Percentiles rank a stretch among this genome's conserved stretches.
Conservation (phyloP, 2,329 filamentous ascomycete species). For the Penicillium sp. region DNA sequence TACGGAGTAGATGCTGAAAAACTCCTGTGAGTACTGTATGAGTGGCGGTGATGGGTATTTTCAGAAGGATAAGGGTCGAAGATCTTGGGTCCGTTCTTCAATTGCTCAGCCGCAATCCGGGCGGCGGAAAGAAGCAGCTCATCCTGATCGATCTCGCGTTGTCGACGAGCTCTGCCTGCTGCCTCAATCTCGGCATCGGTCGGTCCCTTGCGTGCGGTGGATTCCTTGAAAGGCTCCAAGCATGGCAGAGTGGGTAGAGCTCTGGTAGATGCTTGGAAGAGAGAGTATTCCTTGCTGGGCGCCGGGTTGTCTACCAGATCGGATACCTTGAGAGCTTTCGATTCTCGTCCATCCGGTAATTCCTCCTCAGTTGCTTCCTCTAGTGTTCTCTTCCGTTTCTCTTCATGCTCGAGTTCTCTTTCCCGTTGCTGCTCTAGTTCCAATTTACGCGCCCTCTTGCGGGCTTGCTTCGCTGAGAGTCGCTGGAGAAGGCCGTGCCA, state of each 20-base stretch:
- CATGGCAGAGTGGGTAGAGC: conserved; percentile 37
- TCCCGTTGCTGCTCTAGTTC: neutral
- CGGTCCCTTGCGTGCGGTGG: conserved; percentile 26
- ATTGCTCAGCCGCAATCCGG: conserved; percentile 42
- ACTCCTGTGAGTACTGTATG: conserved; percentile 30
- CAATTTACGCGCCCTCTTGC: neutral
- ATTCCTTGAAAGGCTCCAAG: conserved; percentile 22
- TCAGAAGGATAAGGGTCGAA: conserved; percentile 12
- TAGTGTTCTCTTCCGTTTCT: conserved; percentile 30
- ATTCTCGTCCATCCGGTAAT: conserved; percentile 12
- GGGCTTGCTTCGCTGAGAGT: conserved; percentile 24
- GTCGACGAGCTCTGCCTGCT: conserved; percentile 16
- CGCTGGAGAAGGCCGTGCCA: conserved; percentile 8
- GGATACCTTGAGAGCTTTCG: conserved; percentile 28
- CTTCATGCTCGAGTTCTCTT: neutral
- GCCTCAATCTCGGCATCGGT: conserved; percentile 18
- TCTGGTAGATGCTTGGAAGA: conserved; percentile 33
- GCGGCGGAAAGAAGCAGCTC: conserved; percentile 44
- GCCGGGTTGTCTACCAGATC: conserved; percentile 15
- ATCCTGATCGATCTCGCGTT: conserved; percentile 40
- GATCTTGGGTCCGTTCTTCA: conserved; percentile 38
- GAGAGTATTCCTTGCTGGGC: conserved; percentile 17
- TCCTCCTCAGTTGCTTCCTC: conserved; percentile 27
- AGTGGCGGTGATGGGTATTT: conserved; percentile 20
- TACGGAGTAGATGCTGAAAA: conserved; percentile 24